Conservation (phyloP, 108 stramenopile genomes). For the Skeletonema menzelii region DNA sequence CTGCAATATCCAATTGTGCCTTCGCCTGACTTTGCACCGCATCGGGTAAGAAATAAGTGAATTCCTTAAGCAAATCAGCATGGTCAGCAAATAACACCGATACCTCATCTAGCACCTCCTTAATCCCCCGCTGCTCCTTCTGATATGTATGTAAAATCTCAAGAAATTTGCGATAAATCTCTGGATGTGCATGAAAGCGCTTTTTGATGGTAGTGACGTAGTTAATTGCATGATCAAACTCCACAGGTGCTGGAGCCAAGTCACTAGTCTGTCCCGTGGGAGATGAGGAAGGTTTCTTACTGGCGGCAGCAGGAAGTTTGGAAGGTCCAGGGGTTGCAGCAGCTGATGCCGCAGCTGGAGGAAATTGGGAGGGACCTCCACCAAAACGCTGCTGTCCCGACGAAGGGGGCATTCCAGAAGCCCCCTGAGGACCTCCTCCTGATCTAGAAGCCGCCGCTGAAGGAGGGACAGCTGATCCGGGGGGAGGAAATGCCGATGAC, state of each 20-base stretch:
- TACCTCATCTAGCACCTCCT: constrained; percentile 96
- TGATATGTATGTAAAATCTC: constrained; percentile 99
- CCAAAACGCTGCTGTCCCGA: background rate
- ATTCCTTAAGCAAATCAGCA: constrained; percentile 96
- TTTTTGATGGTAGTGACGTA: constrained; percentile 98
- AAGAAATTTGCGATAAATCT: constrained; percentile 96
- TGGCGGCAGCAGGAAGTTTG: constrained; percentile 8
- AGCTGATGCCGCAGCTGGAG: constrained; percentile 32
- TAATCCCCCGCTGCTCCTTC: constrained; percentile 97
- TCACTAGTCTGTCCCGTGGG: background rate
- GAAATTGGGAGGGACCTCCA: constrained; percentile 9
- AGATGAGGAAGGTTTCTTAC: constrained; percentile 16
- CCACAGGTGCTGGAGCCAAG: constrained; percentile 59
- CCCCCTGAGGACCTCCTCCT: background rate
- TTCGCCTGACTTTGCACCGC: constrained; percentile 98
- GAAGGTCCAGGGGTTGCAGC: constrained; percentile 25
- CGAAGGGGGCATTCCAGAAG: background rate
- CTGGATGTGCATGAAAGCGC: constrained; percentile 93
- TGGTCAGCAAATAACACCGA: constrained; percentile 97
- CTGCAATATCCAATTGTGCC: constrained; percentile 83
- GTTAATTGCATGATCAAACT: constrained; percentile 99
- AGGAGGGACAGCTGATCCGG: constrained; percentile 16
- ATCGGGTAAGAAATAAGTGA: constrained; percentile 99
- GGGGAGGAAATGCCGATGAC: constrained; percentile 13
- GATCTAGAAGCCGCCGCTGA: constrained; percentile 14